Evolutionary conservation across 129 eudicot genomes (phyloP).

Genomic region (Chrysanthemum seticuspe): DNA sequence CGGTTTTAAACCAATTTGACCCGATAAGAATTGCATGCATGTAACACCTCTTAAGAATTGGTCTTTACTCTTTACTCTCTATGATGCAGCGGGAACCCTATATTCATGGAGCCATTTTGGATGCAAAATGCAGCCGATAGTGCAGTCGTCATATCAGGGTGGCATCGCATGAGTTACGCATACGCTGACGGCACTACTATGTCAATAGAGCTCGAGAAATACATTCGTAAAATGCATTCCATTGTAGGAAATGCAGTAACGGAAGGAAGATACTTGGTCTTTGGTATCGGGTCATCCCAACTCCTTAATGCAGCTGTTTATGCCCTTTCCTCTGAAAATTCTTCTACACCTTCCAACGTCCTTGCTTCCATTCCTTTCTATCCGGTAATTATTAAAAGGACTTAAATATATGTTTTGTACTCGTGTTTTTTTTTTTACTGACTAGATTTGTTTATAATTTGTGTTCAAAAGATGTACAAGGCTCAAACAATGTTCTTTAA

Average conservation of each 20-base stretch:
- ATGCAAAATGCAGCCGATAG: conserved; percentile 56
- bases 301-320: conserved; percentile 65
- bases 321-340: conserved; percentile 56
- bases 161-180: conserved; percentile 80
- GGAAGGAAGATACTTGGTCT: conserved; percentile 45
- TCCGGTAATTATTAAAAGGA: conserved; percentile 33
- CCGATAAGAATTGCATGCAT: too few relatives aligned
- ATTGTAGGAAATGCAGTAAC: conserved; percentile 60
- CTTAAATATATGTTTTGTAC: too few relatives aligned
- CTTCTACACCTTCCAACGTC: conserved; percentile 41
- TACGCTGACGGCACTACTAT: conserved; percentile 24
- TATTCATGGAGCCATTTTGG: conserved; percentile 86
- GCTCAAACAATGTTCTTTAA: conserved; percentile 48
- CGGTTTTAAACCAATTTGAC: too few relatives aligned
- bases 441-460: not conserved
- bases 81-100: conserved; percentile 79
- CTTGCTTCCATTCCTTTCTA: conserved; percentile 57
- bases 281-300: conserved; percentile 65
- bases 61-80: too few relatives aligned
- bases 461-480: conserved; percentile 23
- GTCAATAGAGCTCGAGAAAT: conserved; percentile 47
- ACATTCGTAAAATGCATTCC: conserved; percentile 54
- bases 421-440: too few relatives aligned
- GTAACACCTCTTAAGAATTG: too few relatives aligned
- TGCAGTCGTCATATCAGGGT: conserved; percentile 60